Evolutionary conservation across 2,329 filamentous ascomycete species (phyloP), one percentile per base, ranked within the genome.

Genomic region (Penicillium digitatum): DNA sequence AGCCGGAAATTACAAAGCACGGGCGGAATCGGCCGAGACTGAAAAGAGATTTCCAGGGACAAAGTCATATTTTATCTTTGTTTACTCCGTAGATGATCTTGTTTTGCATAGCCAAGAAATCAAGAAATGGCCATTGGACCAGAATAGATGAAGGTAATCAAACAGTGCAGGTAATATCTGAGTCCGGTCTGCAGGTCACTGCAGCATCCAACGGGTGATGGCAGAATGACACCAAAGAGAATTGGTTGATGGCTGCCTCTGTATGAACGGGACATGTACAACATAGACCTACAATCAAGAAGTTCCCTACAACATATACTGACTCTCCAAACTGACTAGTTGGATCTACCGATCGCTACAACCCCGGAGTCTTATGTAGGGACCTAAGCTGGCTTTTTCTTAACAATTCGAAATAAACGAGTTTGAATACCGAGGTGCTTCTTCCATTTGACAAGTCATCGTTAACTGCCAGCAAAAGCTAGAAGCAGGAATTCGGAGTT

Each of bases 191-290:
- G 58, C 52, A 58, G 34, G 52, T 55, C 46, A 24, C 43, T 22
- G 39, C 45, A 54, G 58, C 39, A 50, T 50, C 56, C 24, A 52
- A 56, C 55, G 58, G 55, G 51, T 55, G 55, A 53, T 32, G 56
- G 56, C 59, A 61, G 52, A 12, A 29, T 32, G 32, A 18, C 44
- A 43, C 5, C 48, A 14, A n/a, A 27, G 45, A 45, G 39, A n/a
- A 51, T 51, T 37, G 48, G 39, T n/a, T 27, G 31, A 44, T 22
- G 32, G 18, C 2, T 31, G 12, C n/a, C 12, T 12, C 29, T 22
- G 9, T 12, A 31, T 45, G 7, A 27, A 44, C 7, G 22, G 22
- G 35, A 44, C 24, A 47, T 32, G 14, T n/a, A n/a, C n/a, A n/a
- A n/a, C n/a, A n/a, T 46, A 18, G 14, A 31, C 24, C 5, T 27